Percentiles rank a stretch among this genome's conserved stretches.
These are phyloP conservation scores for Coprinopsis marcescibilis DNA, from an alignment of 768 basidiomycete species.

Conservation along the genomic window DNA sequence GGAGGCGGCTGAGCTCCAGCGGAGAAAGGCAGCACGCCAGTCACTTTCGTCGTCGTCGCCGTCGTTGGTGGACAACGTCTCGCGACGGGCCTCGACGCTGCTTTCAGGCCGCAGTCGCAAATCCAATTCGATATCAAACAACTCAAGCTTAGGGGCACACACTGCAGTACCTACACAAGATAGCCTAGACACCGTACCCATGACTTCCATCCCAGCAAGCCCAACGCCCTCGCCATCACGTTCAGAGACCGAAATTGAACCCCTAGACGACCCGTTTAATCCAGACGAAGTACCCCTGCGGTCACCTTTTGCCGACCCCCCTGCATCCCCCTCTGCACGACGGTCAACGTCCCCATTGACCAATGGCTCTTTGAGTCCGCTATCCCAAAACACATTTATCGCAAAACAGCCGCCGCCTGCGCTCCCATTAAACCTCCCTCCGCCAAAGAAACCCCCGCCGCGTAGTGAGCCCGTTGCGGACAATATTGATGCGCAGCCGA, in stretches of 20 bases:
- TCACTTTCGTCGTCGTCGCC: constrained; percentile 29
- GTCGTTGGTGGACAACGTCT: constrained; percentile 54
- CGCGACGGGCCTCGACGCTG: constrained; percentile 53
- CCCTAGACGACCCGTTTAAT: constrained; percentile 8
- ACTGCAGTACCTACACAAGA: constrained; percentile 46
- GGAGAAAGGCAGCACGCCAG: constrained; percentile 67
- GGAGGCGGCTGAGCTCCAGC: constrained; percentile 72
- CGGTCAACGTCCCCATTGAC: too few relatives aligned
- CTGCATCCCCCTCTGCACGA: constrained; percentile 10
- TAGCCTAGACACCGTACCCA: constrained; percentile 46
- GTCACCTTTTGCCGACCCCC: constrained; percentile 10
- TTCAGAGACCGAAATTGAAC: constrained; percentile 20
- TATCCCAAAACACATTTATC: too few relatives aligned
- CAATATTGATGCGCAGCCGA: constrained; percentile 22
- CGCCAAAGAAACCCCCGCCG: constrained; percentile 32
- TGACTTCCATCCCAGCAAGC: constrained; percentile 44
- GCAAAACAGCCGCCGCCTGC: constrained; percentile 44
- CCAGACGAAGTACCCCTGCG: not conserved
- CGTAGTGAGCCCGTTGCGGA: constrained; percentile 15
- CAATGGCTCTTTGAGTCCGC: too few relatives aligned
- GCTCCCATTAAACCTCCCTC: constrained; percentile 55
- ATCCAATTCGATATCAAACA: constrained; percentile 27
- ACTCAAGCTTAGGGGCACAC: constrained; percentile 33
- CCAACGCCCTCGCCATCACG: constrained; percentile 36
- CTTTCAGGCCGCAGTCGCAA: constrained; percentile 26